Base-by-base conservation (phyloP, 805 yeast genomes). In the Cyberlindnera mississippiensis region DNA sequence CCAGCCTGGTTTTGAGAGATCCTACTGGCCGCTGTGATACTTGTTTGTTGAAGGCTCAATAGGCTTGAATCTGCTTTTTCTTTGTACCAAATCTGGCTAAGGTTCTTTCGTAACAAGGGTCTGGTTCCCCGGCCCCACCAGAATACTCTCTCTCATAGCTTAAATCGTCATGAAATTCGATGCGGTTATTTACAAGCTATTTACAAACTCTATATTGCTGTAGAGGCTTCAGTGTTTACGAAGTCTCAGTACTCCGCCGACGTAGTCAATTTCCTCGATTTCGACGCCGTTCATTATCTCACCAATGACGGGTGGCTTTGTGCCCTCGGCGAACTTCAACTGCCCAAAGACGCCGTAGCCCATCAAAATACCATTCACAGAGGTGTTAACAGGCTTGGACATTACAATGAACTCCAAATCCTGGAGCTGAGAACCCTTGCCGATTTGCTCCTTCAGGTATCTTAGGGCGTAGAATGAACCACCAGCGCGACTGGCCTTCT, bases 191-290 rank as follows among this genome's bases (percentile, higher is more conserved):
- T n/a, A n/a, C n/a, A n/a, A 8, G 27, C 27, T 24, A 24, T 24
- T 8, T 24, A 24, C 27, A 24, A 24, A 24, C 11, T 11, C 8
- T 24, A 8, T 24, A 24, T 24, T 13, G 13, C 2, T 35, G 16
- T 18, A n/a, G n/a, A 8, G n/a, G n/a, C 10, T n/a, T 36, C 32
- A 35, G 16, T 28, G 10, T 31, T 56, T 48, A 31, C 38, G 48
- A 28, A 73, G 42, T 9, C 64, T 56, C 28, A 75, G 55, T 6
- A 53, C 47, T 9, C 75, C 75, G 14, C 68, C 74, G 20, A 75
- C 50, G 29, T 71, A 61, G 46, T 73, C 76, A 4, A 75, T 57
- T 32, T 63, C 69, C 13, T 59, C 60, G 14, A 75, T 62, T 16
- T 51, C 52, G 22, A 75, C 71, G 37, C 62, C 61, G 7, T 58